A percentile compares a stretch with the other conserved stretches of the same genome.
Conservation (phyloP, 2,329 filamentous ascomycete species). For the Aspergillus novoparasiticus region DNA sequence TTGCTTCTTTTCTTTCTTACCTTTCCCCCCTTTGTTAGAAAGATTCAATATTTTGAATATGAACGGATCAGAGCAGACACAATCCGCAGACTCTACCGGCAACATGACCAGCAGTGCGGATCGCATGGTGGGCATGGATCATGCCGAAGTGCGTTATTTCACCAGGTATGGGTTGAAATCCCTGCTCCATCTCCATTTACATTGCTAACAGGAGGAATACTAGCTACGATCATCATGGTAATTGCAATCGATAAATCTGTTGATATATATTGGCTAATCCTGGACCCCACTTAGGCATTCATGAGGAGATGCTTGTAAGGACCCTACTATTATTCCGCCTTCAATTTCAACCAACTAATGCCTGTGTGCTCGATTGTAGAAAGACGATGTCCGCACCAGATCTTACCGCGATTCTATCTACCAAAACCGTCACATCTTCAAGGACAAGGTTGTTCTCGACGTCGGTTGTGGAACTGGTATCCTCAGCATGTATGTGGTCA, state of each 20-base stretch:
- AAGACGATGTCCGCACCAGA: conserved; percentile 95
- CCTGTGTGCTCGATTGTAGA: conserved; percentile 55
- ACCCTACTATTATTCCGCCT: conserved; percentile 13
- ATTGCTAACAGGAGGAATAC: conserved; percentile 25
- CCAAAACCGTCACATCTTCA: conserved; percentile 93
- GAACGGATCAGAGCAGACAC: conserved; percentile 28
- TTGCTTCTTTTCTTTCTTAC: conserved; percentile 1
- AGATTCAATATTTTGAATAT: conserved; percentile 26
- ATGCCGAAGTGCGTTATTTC: conserved; percentile 99
- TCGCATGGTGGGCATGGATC: conserved; percentile 67
- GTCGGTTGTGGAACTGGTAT: conserved; percentile 97
- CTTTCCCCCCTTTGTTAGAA: not conserved
- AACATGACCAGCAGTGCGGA: conserved; percentile 48
- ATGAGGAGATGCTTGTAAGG: conserved; percentile 97
- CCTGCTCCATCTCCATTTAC: not conserved
- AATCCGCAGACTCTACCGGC: conserved; percentile 25
- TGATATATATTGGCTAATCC: conserved; percentile 22
- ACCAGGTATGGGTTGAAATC: conserved; percentile 69
- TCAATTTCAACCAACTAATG: conserved; percentile 7
- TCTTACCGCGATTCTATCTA: conserved; percentile 98
- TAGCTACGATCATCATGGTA: conserved; percentile 98
- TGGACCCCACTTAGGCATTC: conserved; percentile 68
- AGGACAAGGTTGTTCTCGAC: conserved; percentile 91
- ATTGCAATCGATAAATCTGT: conserved; percentile 36
- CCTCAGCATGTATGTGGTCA: conserved; percentile 79